These are phyloP conservation scores for Biscutella auriculata DNA, from an alignment of 441 rosid genomes.

Conservation along the genomic window DNA sequence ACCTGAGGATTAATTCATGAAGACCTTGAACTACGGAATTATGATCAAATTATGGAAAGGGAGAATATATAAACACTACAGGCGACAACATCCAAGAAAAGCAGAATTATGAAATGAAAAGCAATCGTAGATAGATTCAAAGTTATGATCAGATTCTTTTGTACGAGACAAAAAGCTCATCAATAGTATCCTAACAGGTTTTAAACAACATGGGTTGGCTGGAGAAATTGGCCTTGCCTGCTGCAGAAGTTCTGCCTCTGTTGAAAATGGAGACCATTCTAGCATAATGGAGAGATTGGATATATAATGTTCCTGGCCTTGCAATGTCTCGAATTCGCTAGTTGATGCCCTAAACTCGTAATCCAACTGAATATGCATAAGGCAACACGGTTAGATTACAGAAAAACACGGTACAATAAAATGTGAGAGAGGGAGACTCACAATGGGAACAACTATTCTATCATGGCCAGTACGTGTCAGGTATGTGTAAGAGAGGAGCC, in stretches of 20 bases:
- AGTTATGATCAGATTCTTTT: background rate
- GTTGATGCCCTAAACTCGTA: slow-evolving; percentile 42
- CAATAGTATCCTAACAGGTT: background rate
- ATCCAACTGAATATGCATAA: slow-evolving; percentile 52
- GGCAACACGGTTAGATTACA: slow-evolving; percentile 9
- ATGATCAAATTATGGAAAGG: background rate
- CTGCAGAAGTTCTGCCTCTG: slow-evolving; percentile 75
- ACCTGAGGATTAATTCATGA: background rate
- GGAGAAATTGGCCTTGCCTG: slow-evolving; percentile 38
- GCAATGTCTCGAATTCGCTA: slow-evolving; percentile 28
- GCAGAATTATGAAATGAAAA: background rate
- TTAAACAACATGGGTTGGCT: background rate
- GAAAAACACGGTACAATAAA: background rate
- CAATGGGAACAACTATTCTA: slow-evolving; percentile 90
- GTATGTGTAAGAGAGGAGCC: slow-evolving; percentile 86
- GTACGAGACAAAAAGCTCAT: background rate
- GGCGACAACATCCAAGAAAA: background rate
- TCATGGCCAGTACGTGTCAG: slow-evolving; percentile 61
- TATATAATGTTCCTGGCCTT: slow-evolving; percentile 39
- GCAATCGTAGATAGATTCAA: background rate
- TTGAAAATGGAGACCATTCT: slow-evolving; percentile 84
- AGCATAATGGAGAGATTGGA: slow-evolving; percentile 59
- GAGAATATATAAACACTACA: background rate
- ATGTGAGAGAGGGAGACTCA: slow-evolving; percentile 25
- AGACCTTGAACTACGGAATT: background rate